These are phyloP conservation scores for Mucor lusitanicus DNA, from an alignment of 371 early-diverging fungal genomes.

Conservation along the genomic window DNA sequence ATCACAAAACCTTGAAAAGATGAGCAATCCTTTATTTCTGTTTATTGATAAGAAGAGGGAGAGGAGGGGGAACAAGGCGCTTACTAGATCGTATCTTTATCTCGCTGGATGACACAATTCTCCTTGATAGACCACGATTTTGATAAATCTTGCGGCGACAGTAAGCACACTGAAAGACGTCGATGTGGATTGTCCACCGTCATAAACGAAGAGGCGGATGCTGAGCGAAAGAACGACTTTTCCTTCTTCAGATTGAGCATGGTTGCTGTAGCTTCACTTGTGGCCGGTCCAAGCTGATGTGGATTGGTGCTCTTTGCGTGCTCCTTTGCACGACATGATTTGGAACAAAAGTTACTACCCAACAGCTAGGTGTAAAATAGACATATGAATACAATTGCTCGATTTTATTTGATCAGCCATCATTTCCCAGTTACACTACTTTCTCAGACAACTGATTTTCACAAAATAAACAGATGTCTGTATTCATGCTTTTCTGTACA, in stretches of 20 bases:
- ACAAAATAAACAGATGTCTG: conserved; percentile 6
- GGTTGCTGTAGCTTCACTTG: no score
- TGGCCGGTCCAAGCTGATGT: neutral
- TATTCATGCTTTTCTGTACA: neutral
- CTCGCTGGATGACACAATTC: neutral
- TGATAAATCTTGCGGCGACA: neutral
- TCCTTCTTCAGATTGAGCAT: neutral
- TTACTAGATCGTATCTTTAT: neutral
- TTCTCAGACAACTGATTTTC: neutral
- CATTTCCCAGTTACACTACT: neutral
- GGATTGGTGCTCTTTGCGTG: neutral
- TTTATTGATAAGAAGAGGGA: neutral
- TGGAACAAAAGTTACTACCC: neutral
- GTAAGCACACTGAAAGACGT: neutral
- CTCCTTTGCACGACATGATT: conserved; percentile 1
- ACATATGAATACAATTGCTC: neutral
- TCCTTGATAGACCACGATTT: neutral
- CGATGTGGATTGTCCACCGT: neutral
- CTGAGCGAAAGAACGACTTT: neutral
- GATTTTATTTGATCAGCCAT: neutral
- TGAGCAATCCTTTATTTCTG: neutral
- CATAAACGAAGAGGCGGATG: neutral
- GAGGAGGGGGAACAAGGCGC: no score
- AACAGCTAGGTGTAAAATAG: neutral
- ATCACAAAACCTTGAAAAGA: neutral